Base-by-base conservation (phyloP, 768 basidiomycete genomes). In the Amanita phalloides region DNA sequence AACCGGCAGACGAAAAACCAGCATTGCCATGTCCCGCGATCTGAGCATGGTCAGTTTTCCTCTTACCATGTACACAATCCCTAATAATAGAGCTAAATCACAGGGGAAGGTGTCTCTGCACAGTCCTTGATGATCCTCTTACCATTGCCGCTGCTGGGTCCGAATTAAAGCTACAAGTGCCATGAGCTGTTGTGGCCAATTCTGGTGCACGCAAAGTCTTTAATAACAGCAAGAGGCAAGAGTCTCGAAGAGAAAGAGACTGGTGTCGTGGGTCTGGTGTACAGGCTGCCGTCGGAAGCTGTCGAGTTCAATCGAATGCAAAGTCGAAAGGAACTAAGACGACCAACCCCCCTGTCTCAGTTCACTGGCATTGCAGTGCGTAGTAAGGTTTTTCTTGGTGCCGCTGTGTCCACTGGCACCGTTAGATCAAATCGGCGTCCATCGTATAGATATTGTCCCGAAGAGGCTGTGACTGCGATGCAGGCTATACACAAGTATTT, bases 81-180 rank as follows among this genome's bases (percentile, higher is more conserved):
- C 33, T 41, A 26, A 36, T 6, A 13, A 2, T 49, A 49, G 10
- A 54, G 49, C 58, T 32, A 32, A 32, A 30, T 11, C 53, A 44
- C 56, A 96, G 94, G 96, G 96, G 68, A 95, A 95, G 73, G 90
- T 98, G 6, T 99, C 69, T 88, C 93, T 5, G 75, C 85, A 0
- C 74, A 78, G 0, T 98, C 86, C 73, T 97, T 93, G 95, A 98
- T 62, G 89, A 94, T 60, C 87, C 93, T 1, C 79, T 97, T 47
- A 96, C 90, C 6, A 66, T 99, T 44, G 95, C 94, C 2, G 93
- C 92, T 3, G 95, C 88, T 28, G 96, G 96, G 10, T 94, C 91
- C 2, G 88, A 91, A 61, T 94, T 90, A 1, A 92, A 86, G 62
- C 66, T 99, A 5, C 95, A 98, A 64, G 74, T 99, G 13, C 17